phyloP scores from a whole-genome alignment of 2,329 filamentous ascomycete genomes.

The Phialemonium atrogriseum region DNA sequence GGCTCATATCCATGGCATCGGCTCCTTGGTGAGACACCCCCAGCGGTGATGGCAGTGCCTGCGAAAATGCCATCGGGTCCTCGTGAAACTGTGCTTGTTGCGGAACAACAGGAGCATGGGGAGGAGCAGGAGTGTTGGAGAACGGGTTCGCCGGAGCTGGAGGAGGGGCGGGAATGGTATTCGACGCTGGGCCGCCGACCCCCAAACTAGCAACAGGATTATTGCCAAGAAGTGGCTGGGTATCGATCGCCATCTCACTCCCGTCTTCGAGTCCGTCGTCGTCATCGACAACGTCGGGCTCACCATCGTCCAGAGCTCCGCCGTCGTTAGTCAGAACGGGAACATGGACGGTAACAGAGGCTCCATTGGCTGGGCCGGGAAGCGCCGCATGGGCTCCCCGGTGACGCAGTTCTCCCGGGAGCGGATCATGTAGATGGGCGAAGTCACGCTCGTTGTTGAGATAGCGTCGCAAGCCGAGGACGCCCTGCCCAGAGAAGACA shows the following conservation, averaged over 20 bases:
- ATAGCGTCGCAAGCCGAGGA: slow-evolving; percentile 67
- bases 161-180: slow-evolving; percentile 7
- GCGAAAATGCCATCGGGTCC: background rate
- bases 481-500: slow-evolving; percentile 87
- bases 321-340: background rate
- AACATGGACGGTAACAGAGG: too few species aligned
- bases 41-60: background rate
- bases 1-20: slow-evolving; percentile 7
- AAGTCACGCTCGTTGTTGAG: slow-evolving; percentile 54
- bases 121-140: background rate
- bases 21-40: slow-evolving; percentile 2
- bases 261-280: slow-evolving; percentile 19
- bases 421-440: slow-evolving; percentile 26
- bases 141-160: slow-evolving; percentile 5
- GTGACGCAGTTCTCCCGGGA: background rate
- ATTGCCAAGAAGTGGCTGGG: slow-evolving; percentile 8
- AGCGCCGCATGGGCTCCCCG: slow-evolving; percentile 1
- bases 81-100: background rate
- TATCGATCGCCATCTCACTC: slow-evolving; percentile 20
- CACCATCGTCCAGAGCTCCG: slow-evolving; percentile 12
- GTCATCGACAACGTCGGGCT: slow-evolving; percentile 16
- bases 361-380: background rate
- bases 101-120: background rate
- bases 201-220: background rate
- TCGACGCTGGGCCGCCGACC: slow-evolving; percentile 4